These are phyloP conservation scores for Furcasterigmium sp. DNA, from an alignment of 2,329 filamentous ascomycete species.

Conservation along the genomic window DNA sequence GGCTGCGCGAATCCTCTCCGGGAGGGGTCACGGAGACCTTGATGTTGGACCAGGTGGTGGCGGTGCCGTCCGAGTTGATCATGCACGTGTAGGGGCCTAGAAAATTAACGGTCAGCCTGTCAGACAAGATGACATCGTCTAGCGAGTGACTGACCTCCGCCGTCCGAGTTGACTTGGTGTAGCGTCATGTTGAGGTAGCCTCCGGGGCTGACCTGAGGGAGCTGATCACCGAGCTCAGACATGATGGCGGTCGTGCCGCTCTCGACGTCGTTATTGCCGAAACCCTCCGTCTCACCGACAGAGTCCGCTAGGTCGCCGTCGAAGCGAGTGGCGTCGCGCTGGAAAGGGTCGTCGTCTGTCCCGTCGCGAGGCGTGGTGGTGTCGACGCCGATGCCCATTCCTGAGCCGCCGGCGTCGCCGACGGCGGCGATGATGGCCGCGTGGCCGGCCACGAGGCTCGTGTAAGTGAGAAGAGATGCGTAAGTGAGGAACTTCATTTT, in stretches of 20 bases:
- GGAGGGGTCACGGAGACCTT: constrained; percentile 46
- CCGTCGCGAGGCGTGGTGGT: constrained; percentile 55
- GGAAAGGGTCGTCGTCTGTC: constrained; percentile 54
- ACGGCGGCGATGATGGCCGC: constrained; percentile 52
- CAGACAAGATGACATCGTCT: not conserved
- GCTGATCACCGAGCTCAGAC: constrained; percentile 45
- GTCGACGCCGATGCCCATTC: constrained; percentile 45
- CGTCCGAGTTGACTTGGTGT: constrained; percentile 13
- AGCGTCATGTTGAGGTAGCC: constrained; percentile 53
- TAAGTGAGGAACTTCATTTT: not conserved
- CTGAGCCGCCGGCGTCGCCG: constrained; percentile 52
- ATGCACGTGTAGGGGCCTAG: constrained; percentile 47
- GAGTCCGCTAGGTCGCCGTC: constrained; percentile 42
- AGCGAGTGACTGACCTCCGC: not conserved
- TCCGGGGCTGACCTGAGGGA: constrained; percentile 55
- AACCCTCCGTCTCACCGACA: constrained; percentile 53
- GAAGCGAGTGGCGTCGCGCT: constrained; percentile 61
- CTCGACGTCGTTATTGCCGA: constrained; percentile 51
- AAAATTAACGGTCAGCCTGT: not conserved
- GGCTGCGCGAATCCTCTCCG: constrained; percentile 41
- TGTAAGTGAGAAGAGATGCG: constrained; percentile 41
- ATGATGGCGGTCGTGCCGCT: constrained; percentile 52
- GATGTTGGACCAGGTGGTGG: constrained; percentile 41
- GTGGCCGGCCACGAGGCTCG: constrained; percentile 54
- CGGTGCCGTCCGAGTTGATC: constrained; percentile 51